Evolutionary conservation across 139 green algal genomes (phyloP), one percentile per base, ranked within the genome.

Genomic region (Chlorella sp.): DNA sequence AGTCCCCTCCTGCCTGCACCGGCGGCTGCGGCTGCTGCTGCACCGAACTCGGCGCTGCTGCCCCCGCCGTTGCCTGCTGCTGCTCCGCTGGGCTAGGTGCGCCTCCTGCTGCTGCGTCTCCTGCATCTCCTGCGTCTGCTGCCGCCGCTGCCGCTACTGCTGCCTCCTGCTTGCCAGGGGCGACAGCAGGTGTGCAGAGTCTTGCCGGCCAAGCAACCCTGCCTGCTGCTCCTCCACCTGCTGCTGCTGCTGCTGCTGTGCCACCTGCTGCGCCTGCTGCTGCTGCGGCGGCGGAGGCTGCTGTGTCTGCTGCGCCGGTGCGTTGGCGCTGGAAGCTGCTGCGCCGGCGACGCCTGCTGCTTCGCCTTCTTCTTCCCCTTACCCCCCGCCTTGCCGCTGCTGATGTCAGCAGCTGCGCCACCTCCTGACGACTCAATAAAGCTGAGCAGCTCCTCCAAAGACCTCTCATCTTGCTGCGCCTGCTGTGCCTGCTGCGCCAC

Each of bases 401-500:
- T 42, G 61, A 3, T 11, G 28, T 30, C 61, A 61, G 36, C 84
- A 36, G 28, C 75, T n/a, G n/a, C n/a, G n/a, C n/a, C 75, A 18
- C 83, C 66, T 3, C 53, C 78, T 26, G 71, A 60, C 11, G 86
- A 86, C 75, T 96, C 92, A 40, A 96, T 96, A 80, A 96, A 96
- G 37, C 39, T 91, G 16, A 96, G 90, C 36, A 96, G 90, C 89
- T 96, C 94, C 0, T 96, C 94, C 19, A 96, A 40, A 0, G 93
- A 93, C 12, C 91, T 89, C 39, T 86, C 78, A 69, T 94, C 91
- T 12, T 81, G 40, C 60, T 79, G 61, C 81, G 76, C 66, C 77
- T 53, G 40, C 28, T 87, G 53, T 39, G 40, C 60, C 84, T 86
- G 82, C 53, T 37, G 53, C 57, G 81, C n/a, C 61, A 39, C 0